A percentile compares a stretch with the other conserved stretches of the same genome.
phyloP scores from a whole-genome alignment of 148 eudicot species.

The Drosera capensis region DNA sequence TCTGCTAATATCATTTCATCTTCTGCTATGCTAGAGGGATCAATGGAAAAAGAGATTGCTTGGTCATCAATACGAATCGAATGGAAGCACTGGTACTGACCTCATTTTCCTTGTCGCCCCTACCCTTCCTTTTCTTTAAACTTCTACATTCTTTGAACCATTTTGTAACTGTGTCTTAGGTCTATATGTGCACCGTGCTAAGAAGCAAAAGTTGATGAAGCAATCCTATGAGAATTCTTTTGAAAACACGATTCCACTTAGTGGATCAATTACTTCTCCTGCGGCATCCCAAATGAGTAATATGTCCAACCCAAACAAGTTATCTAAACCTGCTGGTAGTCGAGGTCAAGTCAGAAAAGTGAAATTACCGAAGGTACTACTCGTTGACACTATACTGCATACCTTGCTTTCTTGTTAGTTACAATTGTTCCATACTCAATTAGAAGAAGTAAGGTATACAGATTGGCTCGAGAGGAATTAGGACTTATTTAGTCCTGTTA shows the following conservation, averaged over 20 bases:
- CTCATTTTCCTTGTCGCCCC: neutral
- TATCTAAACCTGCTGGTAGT: constrained; percentile 61
- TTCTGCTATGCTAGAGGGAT: neutral
- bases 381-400: neutral
- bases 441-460: too few species aligned
- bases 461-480: too few species aligned
- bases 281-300: constrained; percentile 82
- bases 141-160: neutral
- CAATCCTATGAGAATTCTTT: constrained; percentile 50
- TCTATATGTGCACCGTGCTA: constrained; percentile 43
- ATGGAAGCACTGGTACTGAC: constrained; percentile 55
- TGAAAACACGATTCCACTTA: constrained; percentile 36
- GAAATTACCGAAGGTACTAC: constrained; percentile 58
- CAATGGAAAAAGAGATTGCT: constrained; percentile 41
- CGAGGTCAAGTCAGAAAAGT: constrained; percentile 62
- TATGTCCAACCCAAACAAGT: constrained; percentile 67
- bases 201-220: constrained; percentile 53
- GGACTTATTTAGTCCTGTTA: constrained; percentile 2
- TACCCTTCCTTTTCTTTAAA: neutral
- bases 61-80: constrained; percentile 46
- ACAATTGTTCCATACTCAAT: too few species aligned
- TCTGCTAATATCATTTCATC: neutral
- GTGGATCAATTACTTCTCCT: constrained; percentile 68
- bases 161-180: constrained; percentile 19
- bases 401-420: too few species aligned